Conservation (phyloP, 164 flowering plant species). For the Magnolia kwangsiensis region DNA sequence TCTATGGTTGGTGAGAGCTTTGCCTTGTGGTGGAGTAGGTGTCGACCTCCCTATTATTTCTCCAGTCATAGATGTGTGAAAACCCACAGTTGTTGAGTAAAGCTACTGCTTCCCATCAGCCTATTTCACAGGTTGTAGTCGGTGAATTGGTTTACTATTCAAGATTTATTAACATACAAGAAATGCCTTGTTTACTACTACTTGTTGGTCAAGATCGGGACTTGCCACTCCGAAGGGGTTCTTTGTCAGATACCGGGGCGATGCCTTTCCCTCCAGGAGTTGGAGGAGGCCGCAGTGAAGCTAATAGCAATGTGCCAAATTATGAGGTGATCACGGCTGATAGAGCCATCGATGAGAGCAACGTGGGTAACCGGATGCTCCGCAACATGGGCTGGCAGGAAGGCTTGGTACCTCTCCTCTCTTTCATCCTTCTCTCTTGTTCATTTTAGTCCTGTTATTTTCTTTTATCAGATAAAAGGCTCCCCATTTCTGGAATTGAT, state of each 20-base stretch:
- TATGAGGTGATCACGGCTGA: constrained; percentile 91
- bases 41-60: too few species aligned
- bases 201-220: constrained; percentile 72
- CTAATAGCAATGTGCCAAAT: constrained; percentile 33
- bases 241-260: constrained; percentile 41
- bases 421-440: neutral
- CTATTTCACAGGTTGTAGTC: constrained; percentile 17
- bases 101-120: neutral
- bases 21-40: too few species aligned
- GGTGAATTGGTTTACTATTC: constrained; percentile 21
- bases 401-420: constrained; percentile 68
- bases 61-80: neutral
- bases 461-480: neutral
- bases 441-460: neutral
- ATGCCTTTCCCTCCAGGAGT: constrained; percentile 99
- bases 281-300: constrained; percentile 59
- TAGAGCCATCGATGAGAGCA: constrained; percentile 86
- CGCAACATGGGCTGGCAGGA: constrained; percentile 99
- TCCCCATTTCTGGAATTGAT: neutral
- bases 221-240: constrained; percentile 50
- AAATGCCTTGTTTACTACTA: constrained; percentile 30
- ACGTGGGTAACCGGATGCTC: constrained; percentile 96
- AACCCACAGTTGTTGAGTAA: constrained; percentile 11
- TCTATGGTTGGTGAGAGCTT: too few species aligned
- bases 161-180: constrained; percentile 41